Evolutionary conservation across 495 filamentous ascomycete genomes (phyloP).

Genomic region (Aspergillus wentii): DNA sequence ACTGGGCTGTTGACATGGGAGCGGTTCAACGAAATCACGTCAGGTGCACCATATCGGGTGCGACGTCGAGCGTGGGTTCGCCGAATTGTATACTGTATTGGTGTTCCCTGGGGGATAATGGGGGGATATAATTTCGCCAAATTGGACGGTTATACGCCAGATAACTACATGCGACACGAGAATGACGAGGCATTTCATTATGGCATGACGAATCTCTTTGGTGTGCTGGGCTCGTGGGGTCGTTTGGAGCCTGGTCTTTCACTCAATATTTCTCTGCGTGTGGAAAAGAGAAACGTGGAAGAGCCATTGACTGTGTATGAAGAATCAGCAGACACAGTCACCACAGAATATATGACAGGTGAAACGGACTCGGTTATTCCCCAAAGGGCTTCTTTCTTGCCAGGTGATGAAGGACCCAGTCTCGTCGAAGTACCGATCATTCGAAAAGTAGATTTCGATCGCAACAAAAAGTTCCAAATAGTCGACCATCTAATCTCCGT

Average conservation of each 20-base stretch:
- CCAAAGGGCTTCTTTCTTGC: neutral
- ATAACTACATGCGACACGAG: neutral
- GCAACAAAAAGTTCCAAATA: neutral
- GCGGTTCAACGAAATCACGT: neutral
- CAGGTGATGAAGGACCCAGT: neutral
- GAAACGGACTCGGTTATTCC: neutral
- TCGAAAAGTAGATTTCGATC: neutral
- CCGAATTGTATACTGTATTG: neutral
- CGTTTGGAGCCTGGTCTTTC: neutral
- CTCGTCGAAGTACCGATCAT: neutral
- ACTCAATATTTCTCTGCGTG: neutral
- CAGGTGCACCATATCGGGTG: neutral
- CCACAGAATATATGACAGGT: neutral
- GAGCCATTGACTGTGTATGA: neutral
- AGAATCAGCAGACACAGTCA: neutral
- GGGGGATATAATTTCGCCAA: neutral
- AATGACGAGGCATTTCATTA: neutral
- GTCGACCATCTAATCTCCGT: neutral
- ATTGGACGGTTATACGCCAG: neutral
- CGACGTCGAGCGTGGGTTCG: neutral
- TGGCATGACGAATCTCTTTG: neutral
- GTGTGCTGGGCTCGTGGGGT: neutral
- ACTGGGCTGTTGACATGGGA: neutral
- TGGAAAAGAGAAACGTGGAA: neutral
- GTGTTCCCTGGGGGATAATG: neutral